Percentiles rank a stretch among this genome's conserved stretches.
Evolutionary conservation across 805 yeast genomes (phyloP).

Genomic region (Myxozyma melibiosi): DNA sequence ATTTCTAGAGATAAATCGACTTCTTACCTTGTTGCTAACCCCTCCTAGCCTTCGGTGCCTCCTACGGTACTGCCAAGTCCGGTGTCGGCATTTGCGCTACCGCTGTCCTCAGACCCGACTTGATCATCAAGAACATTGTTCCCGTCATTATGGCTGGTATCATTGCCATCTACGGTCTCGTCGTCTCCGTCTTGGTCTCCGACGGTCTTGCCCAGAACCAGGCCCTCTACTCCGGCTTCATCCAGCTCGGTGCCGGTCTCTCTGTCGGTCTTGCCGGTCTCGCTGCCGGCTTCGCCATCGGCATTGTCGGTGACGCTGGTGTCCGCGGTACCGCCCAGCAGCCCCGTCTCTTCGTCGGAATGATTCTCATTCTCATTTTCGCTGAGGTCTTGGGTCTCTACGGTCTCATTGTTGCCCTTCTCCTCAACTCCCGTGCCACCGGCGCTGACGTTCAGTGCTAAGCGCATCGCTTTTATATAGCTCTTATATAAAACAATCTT

Average conservation of each 20-base stretch:
- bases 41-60: slow-evolving; percentile 88
- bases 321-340: slow-evolving; percentile 87
- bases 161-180: slow-evolving; percentile 93
- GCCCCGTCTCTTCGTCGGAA: slow-evolving; percentile 85
- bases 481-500: slow-evolving; percentile 3
- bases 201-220: slow-evolving; percentile 80
- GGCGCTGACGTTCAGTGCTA: slow-evolving; percentile 33
- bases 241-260: slow-evolving; percentile 95
- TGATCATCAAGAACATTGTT: slow-evolving; percentile 83
- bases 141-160: slow-evolving; percentile 99
- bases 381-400: slow-evolving; percentile 94
- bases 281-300: slow-evolving; percentile 96
- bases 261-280: slow-evolving; percentile 96
- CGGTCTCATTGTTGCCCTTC: slow-evolving; percentile 96
- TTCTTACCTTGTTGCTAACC: background rate
- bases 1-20: no score
- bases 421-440: slow-evolving; percentile 96
- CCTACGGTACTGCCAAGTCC: slow-evolving; percentile 96
- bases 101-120: slow-evolving; percentile 95
- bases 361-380: slow-evolving; percentile 83
- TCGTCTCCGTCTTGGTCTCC: slow-evolving; percentile 93
- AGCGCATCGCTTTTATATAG: slow-evolving; percentile 17
- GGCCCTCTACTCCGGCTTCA: slow-evolving; percentile 91
- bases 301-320: slow-evolving; percentile 92
- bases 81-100: slow-evolving; percentile 98